Base-by-base conservation (phyloP, 108 stramenopile genomes). In the Fragilaria crotonensis region DNA sequence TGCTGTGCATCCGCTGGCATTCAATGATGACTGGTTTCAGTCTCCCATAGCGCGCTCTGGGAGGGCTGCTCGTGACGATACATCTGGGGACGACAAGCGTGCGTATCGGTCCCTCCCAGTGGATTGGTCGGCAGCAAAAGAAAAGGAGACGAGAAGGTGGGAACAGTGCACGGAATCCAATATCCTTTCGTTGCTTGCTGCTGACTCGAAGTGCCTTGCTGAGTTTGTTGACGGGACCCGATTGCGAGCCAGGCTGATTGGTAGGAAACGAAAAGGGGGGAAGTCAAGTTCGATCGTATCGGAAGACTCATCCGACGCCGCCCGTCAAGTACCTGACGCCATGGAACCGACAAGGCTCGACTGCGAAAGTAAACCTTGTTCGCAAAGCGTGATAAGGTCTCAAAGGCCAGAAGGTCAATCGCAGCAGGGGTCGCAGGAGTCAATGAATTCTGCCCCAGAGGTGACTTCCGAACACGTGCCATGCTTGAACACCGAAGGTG, bases 1-100 rank as follows among this genome's bases (percentile, higher is more conserved):
- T 63, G 64, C 68, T 1, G 75, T 67, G 11, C 70, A 76, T 46
- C 50, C 70, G 0, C 63, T 68, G 50, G 83, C 79, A 17, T 90
- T 90, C 52, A 28, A 56, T 7, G 60, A 60, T 20, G 57, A 71
- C 14, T 86, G 85, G 88, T 77, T 77, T 57, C 52, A 70, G 36
- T 64, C 62, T 19, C 60, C 0, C 49, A 48, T 41, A 54, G 75
- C 62, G 66, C 58, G 51, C 55, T 26, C 45, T n/a, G 52, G 46
- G 25, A 52, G 31, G 0, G 7, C 49, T 52, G 5, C 9, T 50
- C 30, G 28, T 25, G n/a, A 59, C 3, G 51, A 54, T 7, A 55
- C 36, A 7, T 5, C 21, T 30, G 5, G 28, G 9, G n/a, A 59
- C 3, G 51, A 54, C 3, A 55, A 21, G 5, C 14, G 5, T 30